Percentiles rank a stretch among this genome's conserved stretches.
Evolutionary conservation across 2,329 filamentous ascomycete species (phyloP).

Genomic region (Curvularia sp.): DNA sequence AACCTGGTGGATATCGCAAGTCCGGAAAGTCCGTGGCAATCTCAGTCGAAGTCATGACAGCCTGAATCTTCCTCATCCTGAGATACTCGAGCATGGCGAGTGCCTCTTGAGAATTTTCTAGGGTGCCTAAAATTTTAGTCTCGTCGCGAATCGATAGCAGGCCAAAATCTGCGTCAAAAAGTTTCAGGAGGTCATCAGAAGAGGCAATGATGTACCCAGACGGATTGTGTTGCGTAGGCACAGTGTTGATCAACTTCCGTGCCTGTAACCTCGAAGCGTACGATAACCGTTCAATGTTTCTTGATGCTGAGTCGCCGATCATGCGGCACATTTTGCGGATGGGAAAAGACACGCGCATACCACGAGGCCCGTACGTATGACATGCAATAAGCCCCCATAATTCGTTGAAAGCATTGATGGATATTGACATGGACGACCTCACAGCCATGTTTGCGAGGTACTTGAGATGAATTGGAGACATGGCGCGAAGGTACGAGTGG

Average conservation of each 20-base stretch:
- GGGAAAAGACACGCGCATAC: constrained; percentile 91
- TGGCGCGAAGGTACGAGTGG: constrained; percentile 82
- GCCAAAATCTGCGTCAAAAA: constrained; percentile 89
- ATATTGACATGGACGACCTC: constrained; percentile 93
- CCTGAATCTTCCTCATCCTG: constrained; percentile 74
- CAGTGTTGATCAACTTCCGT: constrained; percentile 85
- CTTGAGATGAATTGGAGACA: constrained; percentile 89
- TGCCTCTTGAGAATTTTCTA: constrained; percentile 81
- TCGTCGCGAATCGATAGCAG: constrained; percentile 85
- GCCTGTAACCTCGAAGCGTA: constrained; percentile 86
- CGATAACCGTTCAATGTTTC: constrained; percentile 86
- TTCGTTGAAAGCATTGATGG: constrained; percentile 83
- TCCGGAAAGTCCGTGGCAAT: constrained; percentile 80
- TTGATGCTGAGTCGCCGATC: constrained; percentile 82
- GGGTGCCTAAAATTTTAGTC: constrained; percentile 80
- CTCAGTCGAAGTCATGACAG: constrained; percentile 80
- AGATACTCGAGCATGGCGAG: constrained; percentile 86
- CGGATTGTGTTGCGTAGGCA: constrained; percentile 79
- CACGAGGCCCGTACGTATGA: constrained; percentile 76
- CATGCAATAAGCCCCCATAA: constrained; percentile 90
- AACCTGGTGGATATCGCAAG: constrained; percentile 78
- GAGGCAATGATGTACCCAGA: constrained; percentile 91
- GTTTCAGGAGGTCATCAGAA: constrained; percentile 80
- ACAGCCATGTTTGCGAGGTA: constrained; percentile 90
- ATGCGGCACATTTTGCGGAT: constrained; percentile 91